Evolutionary conservation across 2,329 filamentous ascomycete genomes (phyloP).

Genomic region (Alternaria arborescens): DNA sequence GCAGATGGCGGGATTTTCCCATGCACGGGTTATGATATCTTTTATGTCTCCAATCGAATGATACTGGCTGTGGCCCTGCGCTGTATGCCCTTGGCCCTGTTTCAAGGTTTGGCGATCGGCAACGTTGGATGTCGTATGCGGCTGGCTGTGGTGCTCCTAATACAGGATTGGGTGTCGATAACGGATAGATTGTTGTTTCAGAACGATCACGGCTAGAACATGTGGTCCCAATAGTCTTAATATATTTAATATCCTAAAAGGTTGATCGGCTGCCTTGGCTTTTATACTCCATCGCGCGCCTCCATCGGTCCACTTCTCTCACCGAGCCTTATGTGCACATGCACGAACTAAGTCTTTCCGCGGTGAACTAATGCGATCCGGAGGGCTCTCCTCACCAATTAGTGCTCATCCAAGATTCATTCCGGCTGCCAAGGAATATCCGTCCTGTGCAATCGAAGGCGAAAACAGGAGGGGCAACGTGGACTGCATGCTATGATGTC

Average conservation of each 20-base stretch:
- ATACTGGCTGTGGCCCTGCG: background rate
- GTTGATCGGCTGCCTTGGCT: slow-evolving; percentile 1
- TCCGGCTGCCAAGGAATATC: slow-evolving; percentile 11
- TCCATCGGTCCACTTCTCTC: slow-evolving; percentile 13
- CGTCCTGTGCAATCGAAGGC: slow-evolving; percentile 15
- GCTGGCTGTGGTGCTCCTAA: slow-evolving; percentile 7
- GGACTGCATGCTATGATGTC: slow-evolving; percentile 24
- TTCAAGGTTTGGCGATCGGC: slow-evolving; percentile 20
- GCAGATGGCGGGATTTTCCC: background rate
- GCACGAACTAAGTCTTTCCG: slow-evolving; percentile 12
- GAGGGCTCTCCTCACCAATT: slow-evolving; percentile 19
- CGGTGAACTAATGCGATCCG: slow-evolving; percentile 6
- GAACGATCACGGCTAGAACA: background rate
- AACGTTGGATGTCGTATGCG: slow-evolving; percentile 23
- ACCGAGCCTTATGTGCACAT: slow-evolving; percentile 14
- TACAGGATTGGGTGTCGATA: background rate
- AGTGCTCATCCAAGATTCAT: background rate
- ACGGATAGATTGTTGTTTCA: background rate
- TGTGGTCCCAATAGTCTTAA: background rate
- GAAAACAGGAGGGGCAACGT: slow-evolving; percentile 21
- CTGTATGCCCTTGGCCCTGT: slow-evolving; percentile 2
- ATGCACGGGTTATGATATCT: background rate
- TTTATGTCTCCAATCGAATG: slow-evolving; percentile 4
- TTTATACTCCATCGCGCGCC: slow-evolving; percentile 15
- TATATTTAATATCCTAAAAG: background rate